These are phyloP conservation scores for Coemansia sp. DNA, from an alignment of 192 early-diverging fungal species.

Conservation along the genomic window DNA sequence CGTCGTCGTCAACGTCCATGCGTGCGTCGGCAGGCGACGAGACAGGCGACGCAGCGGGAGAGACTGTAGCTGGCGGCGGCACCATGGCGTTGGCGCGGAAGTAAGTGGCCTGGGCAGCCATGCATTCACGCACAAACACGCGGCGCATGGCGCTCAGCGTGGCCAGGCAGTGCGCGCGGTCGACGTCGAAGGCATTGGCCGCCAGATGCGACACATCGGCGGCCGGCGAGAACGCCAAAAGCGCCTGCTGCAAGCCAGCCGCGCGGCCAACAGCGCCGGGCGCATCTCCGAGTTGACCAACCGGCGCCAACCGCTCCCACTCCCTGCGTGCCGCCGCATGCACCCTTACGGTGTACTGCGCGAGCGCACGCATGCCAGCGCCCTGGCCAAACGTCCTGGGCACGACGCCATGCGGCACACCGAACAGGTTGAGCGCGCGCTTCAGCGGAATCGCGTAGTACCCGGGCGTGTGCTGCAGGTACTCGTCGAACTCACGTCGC, in stretches of 20 bases:
- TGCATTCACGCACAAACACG: conserved; percentile 56
- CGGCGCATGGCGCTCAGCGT: conserved; percentile 57
- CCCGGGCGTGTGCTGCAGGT: conserved; percentile 61
- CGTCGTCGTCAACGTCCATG: not conserved
- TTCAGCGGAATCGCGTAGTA: conserved; percentile 62
- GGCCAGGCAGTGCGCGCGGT: conserved; percentile 54
- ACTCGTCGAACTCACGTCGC: conserved; percentile 59
- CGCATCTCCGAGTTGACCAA: conserved; percentile 1
- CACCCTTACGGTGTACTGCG: conserved; percentile 29
- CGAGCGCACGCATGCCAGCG: conserved; percentile 35
- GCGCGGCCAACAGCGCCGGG: conserved; percentile 27
- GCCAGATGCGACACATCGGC: conserved; percentile 45
- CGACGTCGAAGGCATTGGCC: conserved; percentile 65
- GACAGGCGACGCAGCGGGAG: not conserved
- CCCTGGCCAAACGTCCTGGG: conserved; percentile 49
- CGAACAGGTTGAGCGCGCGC: conserved; percentile 46
- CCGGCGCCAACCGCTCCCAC: conserved; percentile 44
- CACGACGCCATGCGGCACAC: conserved; percentile 40
- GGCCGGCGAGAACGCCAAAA: conserved; percentile 18
- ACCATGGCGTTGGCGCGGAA: conserved; percentile 45
- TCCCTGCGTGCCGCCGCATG: conserved; percentile 33
- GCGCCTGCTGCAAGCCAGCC: conserved; percentile 21
- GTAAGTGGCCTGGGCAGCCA: conserved; percentile 23
- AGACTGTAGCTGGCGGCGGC: too few species aligned
- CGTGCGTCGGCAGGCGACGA: not conserved